Percentiles rank a stretch among this genome's conserved stretches.
phyloP scores from a whole-genome alignment of 169 alveolate species.

The Plasmodium gaboni region DNA sequence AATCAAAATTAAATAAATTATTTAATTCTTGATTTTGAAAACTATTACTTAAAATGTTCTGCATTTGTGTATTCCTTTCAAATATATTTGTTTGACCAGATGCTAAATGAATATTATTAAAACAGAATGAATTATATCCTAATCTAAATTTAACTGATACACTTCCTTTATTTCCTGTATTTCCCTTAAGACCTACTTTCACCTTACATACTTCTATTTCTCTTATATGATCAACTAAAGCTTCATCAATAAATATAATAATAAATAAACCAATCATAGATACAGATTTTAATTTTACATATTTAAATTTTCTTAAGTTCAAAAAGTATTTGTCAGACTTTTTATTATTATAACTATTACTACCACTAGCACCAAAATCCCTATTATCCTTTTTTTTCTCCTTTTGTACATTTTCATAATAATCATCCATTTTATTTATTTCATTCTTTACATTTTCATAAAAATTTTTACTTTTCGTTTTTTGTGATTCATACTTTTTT shows the following conservation, averaged over 20 bases:
- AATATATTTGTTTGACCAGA: constrained; percentile 88
- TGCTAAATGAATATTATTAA: constrained; percentile 90
- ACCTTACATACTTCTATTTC: constrained; percentile 84
- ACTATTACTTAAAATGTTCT: constrained; percentile 78
- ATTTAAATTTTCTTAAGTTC: constrained; percentile 67
- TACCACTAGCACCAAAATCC: background rate
- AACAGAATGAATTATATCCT: constrained; percentile 79
- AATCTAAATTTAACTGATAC: constrained; percentile 85
- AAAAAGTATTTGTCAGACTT: constrained; percentile 32
- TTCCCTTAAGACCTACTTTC: constrained; percentile 92
- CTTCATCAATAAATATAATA: constrained; percentile 85
- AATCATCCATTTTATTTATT: background rate
- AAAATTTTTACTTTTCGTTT: no score
- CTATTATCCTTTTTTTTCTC: background rate
- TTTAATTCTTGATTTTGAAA: constrained; percentile 81
- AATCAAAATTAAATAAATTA: constrained; percentile 79
- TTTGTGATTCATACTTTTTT: background rate
- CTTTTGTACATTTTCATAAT: background rate
- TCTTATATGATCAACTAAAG: constrained; percentile 79
- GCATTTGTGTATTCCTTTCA: constrained; percentile 86
- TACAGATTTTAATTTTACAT: constrained; percentile 80
- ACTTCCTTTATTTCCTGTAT: constrained; percentile 93
- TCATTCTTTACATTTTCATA: background rate
- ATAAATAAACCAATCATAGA: constrained; percentile 90
- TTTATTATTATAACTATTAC: background rate